Base-by-base conservation (phyloP, 2,329 filamentous ascomycete genomes). In the Rhynchosporium graminicola region DNA sequence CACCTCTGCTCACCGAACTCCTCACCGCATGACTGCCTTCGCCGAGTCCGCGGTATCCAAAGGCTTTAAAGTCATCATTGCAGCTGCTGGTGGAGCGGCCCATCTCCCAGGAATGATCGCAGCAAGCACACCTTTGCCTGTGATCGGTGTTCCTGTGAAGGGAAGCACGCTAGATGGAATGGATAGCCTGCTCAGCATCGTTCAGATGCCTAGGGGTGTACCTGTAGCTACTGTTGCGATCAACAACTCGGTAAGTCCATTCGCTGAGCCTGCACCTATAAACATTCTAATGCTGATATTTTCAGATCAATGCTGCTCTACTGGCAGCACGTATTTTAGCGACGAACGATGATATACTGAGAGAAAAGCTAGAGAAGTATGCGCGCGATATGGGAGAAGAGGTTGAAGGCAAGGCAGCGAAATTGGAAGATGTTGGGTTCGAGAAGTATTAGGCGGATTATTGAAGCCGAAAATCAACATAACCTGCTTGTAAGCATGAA, bases 1-100 rank as follows among this genome's bases (percentile, higher is more conserved):
- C 72, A 93, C 90, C 0, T 93, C 90, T 2, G 91, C 91, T 0
- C 90, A 93, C 75, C 82, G 90, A 40, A 93, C 89, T 2, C 88
- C 89, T 3, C 77, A 82, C 48, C 83, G 82, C 68, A 92, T 93
- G 88, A 83, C 82, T 54, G 77, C 86, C 62, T 84, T 91, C 54
- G 88, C 88, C 6, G 52, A 59, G 3, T 59, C 63, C 4, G 71
- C 72, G 3, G 71, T 60, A 2, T 65, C 64, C 0, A 65, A 64
- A 15, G 72, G 72, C 3, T 69, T 72, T 31, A 70, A 71, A 61
- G 72, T 20, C 13, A 74, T 73, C 7, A 82, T 80, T 31, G 80
- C 80, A 13, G 89, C 89, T 13, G 89, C 89, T 0, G 89, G 89
- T 12, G 89, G 89, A 83, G 89, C 89, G 0, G 89, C 89, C 6